Evolutionary conservation across 2,329 filamentous ascomycete species (phyloP), one percentile per base, ranked within the genome.

Genomic region (Penicillium sclerotiorum): DNA sequence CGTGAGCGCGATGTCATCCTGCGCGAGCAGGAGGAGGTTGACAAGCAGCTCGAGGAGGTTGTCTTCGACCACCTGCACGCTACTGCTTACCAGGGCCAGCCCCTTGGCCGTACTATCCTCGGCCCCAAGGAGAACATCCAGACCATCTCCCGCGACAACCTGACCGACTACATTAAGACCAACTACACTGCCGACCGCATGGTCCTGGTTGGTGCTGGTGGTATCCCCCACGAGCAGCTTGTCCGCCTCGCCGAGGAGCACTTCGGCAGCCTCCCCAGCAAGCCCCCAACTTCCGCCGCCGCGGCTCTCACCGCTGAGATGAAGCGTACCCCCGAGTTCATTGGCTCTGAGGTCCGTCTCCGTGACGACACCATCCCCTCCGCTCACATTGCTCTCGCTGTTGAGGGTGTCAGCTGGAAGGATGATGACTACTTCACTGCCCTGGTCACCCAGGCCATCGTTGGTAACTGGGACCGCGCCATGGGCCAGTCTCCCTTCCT

Each of bases 181-280:
- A 99, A 99, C 85, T 99, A 99, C 84, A 96, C 92, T 51, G 93
- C 94, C 61, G 94, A 99, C 80, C 92, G 95, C 75, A 99, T 99
- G 93, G 93, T 99, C 60, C 88, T 99, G 40, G 94, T 96, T 63
- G 92, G 92, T 72, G 87, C 94, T 61, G 94, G 94, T 75, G 94
- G 94, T 66, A 82, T 99, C 59, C 90, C 93, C 61, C 94, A 99
- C 78, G 83, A 92, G 72, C 83, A 96, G 79, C 87, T 99, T 55
- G 94, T 99, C 67, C 87, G 93, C 71, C 86, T 99, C 61, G 94
- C 94, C 62, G 93, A 99, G 81, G 90, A 96, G 84, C 84, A 97
- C 84, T 97, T 99, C 75, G 80, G 86, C 67, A 77, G 78, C 60
- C 82, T 99, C 59, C 89, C 93, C 63, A 81, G 81, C 66, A 86